Conservation (phyloP, 2,329 filamentous ascomycete species). For the Trichoderma atrobrunneum region DNA sequence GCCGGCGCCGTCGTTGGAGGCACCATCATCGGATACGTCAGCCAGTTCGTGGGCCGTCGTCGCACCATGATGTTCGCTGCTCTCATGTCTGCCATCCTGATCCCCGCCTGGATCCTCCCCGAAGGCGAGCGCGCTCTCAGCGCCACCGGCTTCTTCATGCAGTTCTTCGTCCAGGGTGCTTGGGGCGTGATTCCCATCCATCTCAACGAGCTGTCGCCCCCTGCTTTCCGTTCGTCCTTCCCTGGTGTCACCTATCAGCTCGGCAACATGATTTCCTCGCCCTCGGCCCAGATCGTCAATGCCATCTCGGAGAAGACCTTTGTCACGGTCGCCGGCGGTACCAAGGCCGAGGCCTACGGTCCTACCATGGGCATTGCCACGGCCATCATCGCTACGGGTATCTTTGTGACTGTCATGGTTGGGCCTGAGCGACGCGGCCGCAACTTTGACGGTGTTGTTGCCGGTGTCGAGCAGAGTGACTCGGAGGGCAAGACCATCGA, state of each 20-base stretch:
- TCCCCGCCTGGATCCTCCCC: conserved; percentile 70
- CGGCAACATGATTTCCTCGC: conserved; percentile 71
- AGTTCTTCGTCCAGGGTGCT: conserved; percentile 63
- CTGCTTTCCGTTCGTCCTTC: conserved; percentile 67
- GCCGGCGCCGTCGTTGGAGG: conserved; percentile 72
- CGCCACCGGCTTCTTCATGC: conserved; percentile 65
- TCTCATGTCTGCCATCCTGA: conserved; percentile 58
- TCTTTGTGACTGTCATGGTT: conserved; percentile 63
- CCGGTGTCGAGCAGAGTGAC: conserved; percentile 32
- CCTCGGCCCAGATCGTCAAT: conserved; percentile 74
- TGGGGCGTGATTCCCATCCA: conserved; percentile 71
- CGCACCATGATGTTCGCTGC: conserved; percentile 62
- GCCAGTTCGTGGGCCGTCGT: conserved; percentile 72
- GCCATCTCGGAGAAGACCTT: conserved; percentile 64
- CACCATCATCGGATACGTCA: conserved; percentile 69
- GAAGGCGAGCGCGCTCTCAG: conserved; percentile 58
- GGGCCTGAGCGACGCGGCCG: conserved; percentile 73
- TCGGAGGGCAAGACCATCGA: conserved; percentile 26
- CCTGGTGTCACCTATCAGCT: conserved; percentile 68
- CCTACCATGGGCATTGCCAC: conserved; percentile 74
- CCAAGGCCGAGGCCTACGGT: conserved; percentile 66
- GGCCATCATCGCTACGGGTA: conserved; percentile 70
- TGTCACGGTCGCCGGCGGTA: conserved; percentile 53
- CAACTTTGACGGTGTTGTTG: conserved; percentile 60
- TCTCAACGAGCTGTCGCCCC: conserved; percentile 69